Base-by-base conservation (phyloP, 2,329 filamentous ascomycete genomes). In the Hortaea werneckii region DNA sequence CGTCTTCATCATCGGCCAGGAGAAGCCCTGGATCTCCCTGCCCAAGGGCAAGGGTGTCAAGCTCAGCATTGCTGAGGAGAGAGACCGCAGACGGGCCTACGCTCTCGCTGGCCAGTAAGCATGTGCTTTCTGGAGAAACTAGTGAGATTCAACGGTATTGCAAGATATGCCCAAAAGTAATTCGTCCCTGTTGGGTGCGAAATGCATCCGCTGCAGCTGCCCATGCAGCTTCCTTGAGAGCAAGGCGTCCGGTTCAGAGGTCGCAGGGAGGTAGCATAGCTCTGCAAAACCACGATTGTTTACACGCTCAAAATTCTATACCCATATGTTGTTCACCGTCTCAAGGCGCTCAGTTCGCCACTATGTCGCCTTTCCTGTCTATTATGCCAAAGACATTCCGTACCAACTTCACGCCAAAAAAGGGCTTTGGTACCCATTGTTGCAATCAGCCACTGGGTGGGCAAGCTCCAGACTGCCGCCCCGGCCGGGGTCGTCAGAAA, bases 1-100 rank as follows among this genome's bases (percentile, higher is more conserved):
- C 87, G 89, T 98, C 67, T 98, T 98, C 78, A 83, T 98, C 78
- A 95, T 98, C 65, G 92, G 92, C 67, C 79, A 83, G 65, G 92
- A 98, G 69, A 96, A 96, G 85, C 90, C 92, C 67, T 98, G 92
- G 92, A 83, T 98, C 77, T 94, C 87, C 66, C 83, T 98, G 70
- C 94, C 92, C 73, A 98, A 96, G 87, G 92, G 92, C 78, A 95
- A 95, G 83, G 92, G 92, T 87, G 92, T 98, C 79, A 95, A 95
- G 87, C 87, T 96, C 73, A 83, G 85, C 69, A 96, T 98, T 68
- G 88, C 90, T 63, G 90, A 98, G 80, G 90, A 98, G 87, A 83
- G 90, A 79, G 90, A 98, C 76, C 89, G 90, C 74, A 87, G 89
- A 71, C 86, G 92, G 68, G 87, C 89, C 59, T 68, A 75, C 59